Conservation (phyloP, 148 eudicot species). For the Agrostemma githago region DNA sequence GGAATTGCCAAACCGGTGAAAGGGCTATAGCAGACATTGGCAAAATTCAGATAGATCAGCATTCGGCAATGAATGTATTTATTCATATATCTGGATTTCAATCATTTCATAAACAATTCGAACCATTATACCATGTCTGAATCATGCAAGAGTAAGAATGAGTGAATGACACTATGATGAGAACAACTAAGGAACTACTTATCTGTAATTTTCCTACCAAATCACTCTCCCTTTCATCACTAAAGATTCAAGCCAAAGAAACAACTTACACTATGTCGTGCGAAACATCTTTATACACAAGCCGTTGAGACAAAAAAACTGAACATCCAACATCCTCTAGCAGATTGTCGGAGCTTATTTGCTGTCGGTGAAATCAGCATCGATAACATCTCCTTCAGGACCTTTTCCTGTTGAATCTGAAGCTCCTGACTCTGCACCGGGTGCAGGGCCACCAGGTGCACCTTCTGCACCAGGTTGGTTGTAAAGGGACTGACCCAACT, state of each 20-base stretch:
- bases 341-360: conserved; percentile 32
- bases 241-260: conserved; percentile 1
- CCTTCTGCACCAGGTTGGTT: conserved; percentile 67
- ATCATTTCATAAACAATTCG: conserved; percentile 4
- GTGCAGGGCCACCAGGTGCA: conserved; percentile 57
- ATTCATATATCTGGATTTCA: conserved; percentile 12
- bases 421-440: conserved; percentile 50
- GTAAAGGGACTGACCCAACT: conserved; percentile 84
- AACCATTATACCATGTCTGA: neutral
- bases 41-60: neutral
- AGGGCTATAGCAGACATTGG: neutral
- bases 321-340: neutral
- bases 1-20: no score
- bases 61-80: neutral
- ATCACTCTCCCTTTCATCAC: conserved; percentile 7
- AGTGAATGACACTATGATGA: conserved; percentile 14
- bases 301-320: conserved; percentile 5
- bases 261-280: neutral
- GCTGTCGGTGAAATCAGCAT: conserved; percentile 92
- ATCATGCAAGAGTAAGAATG: no score
- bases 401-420: conserved; percentile 64
- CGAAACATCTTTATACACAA: conserved; percentile 29
- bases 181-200: conserved; percentile 2
- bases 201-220: conserved; percentile 19
- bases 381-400: conserved; percentile 88